Conservation (phyloP, 768 basidiomycete genomes). For the Coprinopsis sp. region DNA sequence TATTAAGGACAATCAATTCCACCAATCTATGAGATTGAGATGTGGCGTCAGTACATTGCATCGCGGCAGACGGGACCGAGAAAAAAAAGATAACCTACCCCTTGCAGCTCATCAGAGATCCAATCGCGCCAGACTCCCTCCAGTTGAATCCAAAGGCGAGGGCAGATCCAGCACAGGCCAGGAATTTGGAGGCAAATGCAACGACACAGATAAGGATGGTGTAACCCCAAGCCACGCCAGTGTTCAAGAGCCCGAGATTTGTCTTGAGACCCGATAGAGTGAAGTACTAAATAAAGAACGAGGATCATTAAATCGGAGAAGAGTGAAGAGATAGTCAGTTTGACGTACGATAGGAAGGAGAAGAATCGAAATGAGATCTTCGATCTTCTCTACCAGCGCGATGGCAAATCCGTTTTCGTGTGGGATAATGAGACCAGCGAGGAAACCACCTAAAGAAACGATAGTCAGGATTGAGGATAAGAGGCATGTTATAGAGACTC, state of each 20-base stretch:
- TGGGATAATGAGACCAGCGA: constrained; percentile 79
- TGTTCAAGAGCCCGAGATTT: constrained; percentile 71
- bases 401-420: constrained; percentile 80
- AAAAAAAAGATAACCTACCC: constrained; percentile 47
- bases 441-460: constrained; percentile 57
- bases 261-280: constrained; percentile 74
- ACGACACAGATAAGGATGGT: constrained; percentile 67
- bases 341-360: constrained; percentile 69
- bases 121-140: constrained; percentile 81
- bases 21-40: constrained; percentile 44
- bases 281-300: constrained; percentile 54
- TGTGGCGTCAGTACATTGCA: not conserved
- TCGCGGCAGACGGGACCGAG: not conserved
- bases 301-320: not conserved
- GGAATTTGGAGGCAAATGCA: constrained; percentile 78
- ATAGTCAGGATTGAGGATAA: not conserved
- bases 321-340: not conserved
- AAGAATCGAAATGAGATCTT: constrained; percentile 77
- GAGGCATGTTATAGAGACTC: constrained; percentile 5
- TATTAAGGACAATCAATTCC: constrained; percentile 89
- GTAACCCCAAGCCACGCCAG: constrained; percentile 79
- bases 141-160: constrained; percentile 56
- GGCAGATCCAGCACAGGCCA: constrained; percentile 60
- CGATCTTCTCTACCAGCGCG: constrained; percentile 76
- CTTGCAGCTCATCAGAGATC: constrained; percentile 87